Conservation (phyloP, 179 eudicot genomes). For the Silene coronaria region DNA sequence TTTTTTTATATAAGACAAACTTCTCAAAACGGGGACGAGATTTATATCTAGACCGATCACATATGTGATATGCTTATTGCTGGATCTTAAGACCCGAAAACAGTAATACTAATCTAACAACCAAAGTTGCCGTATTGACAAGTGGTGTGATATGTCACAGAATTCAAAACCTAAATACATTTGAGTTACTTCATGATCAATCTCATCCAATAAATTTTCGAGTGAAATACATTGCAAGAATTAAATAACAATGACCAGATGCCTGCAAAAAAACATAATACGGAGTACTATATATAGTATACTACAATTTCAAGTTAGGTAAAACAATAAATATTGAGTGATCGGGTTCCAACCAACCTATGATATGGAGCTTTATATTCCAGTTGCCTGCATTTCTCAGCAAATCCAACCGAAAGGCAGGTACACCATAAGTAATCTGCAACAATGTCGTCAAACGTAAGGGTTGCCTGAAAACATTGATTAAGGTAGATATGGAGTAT, state of each 20-base stretch:
- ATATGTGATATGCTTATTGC: no score
- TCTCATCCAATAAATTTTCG: not conserved
- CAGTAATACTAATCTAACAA: no score
- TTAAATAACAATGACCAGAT: not conserved
- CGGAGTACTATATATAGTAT: not conserved
- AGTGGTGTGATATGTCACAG: no score
- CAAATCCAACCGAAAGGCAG: slow-evolving; percentile 54
- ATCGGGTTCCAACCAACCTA: slow-evolving; percentile 40
- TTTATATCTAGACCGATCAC: no score
- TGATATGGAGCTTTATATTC: slow-evolving; percentile 75
- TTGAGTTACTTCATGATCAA: no score
- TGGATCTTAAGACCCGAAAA: no score
- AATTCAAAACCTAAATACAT: no score
- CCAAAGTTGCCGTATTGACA: no score
- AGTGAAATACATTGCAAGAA: not conserved
- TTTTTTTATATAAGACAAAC: no score
- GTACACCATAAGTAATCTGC: slow-evolving; percentile 92
- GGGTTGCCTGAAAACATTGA: not conserved
- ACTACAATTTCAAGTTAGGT: not conserved
- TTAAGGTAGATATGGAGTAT: not conserved
- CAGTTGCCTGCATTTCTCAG: slow-evolving; percentile 47
- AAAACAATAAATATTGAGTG: not conserved
- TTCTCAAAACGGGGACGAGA: no score
- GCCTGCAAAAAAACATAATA: not conserved
- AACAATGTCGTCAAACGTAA: slow-evolving; percentile 18